These are phyloP conservation scores for Fusarium buharicum DNA, from an alignment of 2,329 filamentous ascomycete species.

Conservation along the genomic window DNA sequence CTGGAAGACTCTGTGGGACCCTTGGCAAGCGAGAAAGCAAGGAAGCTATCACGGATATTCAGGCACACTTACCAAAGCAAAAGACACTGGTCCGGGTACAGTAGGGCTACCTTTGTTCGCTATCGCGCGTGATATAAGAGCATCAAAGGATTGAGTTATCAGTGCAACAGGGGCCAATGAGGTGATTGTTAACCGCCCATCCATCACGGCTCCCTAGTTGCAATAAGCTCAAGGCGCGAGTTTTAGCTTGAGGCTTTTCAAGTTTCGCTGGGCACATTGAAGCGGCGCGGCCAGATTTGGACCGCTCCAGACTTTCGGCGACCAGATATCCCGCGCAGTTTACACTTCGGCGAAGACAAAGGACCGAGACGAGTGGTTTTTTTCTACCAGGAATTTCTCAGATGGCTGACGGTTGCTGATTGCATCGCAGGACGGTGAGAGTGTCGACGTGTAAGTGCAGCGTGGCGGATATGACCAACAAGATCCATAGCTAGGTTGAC, in stretches of 20 bases:
- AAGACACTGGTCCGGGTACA: not conserved
- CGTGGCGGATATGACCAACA: conserved; percentile 19
- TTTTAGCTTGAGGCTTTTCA: conserved; percentile 28
- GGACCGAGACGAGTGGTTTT: conserved; percentile 14
- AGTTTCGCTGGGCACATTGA: conserved; percentile 23
- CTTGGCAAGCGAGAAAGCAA: conserved; percentile 30
- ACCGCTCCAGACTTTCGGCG: conserved; percentile 39
- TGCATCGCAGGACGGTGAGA: not conserved
- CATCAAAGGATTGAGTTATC: conserved; percentile 1
- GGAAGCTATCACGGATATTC: conserved; percentile 32
- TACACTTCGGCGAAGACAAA: conserved; percentile 1
- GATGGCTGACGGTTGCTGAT: not conserved
- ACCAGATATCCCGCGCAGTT: conserved; percentile 18
- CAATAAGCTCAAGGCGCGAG: conserved; percentile 20
- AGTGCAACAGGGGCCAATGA: conserved; percentile 20
- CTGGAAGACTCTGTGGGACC: conserved; percentile 38
- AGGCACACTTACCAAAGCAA: conserved; percentile 27
- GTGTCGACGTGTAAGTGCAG: conserved; percentile 18
- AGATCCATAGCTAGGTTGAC: conserved; percentile 1
- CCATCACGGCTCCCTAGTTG: conserved; percentile 6
- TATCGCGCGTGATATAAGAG: conserved; percentile 17
- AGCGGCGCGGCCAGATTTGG: conserved; percentile 29
- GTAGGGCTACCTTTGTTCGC: not conserved
- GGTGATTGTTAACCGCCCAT: conserved; percentile 9
- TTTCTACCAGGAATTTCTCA: conserved; percentile 6